Evolutionary conservation across 345 rosid species (phyloP).

Genomic region (Gossypium longicalyx): DNA sequence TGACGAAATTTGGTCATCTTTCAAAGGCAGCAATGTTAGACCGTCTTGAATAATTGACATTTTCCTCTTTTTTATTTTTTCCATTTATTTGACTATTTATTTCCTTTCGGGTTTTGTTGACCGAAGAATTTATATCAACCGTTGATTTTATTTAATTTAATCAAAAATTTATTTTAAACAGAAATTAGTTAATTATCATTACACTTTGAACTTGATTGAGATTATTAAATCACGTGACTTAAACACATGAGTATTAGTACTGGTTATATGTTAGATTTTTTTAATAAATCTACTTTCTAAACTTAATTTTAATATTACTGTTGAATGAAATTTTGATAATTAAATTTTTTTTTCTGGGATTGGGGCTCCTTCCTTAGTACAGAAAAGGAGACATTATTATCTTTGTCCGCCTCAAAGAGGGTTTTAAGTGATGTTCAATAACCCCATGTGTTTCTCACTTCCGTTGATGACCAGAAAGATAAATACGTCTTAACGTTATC

Average conservation of each 20-base stretch:
- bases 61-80: neutral
- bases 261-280: too few species aligned
- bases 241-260: too few species aligned
- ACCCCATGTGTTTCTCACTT: slow-evolving; percentile 40
- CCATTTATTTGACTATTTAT: neutral
- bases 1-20: neutral
- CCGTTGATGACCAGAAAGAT: neutral
- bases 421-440: slow-evolving; percentile 33
- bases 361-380: neutral
- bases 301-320: too few species aligned
- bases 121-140: too few species aligned
- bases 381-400: slow-evolving; percentile 10
- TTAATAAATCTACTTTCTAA: too few species aligned
- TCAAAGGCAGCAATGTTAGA: slow-evolving; percentile 10
- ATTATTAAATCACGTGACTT: too few species aligned
- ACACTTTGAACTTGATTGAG: too few species aligned
- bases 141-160: too few species aligned
- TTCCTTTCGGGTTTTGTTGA: neutral
- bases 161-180: too few species aligned
- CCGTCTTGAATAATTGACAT: neutral
- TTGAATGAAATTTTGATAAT: too few species aligned
- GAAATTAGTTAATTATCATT: too few species aligned
- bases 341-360: too few species aligned
- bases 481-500: neutral
- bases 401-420: slow-evolving; percentile 26